These are phyloP conservation scores for Eragrostis tef DNA, from an alignment of 202 grass and related monocot species.

Conservation along the genomic window DNA sequence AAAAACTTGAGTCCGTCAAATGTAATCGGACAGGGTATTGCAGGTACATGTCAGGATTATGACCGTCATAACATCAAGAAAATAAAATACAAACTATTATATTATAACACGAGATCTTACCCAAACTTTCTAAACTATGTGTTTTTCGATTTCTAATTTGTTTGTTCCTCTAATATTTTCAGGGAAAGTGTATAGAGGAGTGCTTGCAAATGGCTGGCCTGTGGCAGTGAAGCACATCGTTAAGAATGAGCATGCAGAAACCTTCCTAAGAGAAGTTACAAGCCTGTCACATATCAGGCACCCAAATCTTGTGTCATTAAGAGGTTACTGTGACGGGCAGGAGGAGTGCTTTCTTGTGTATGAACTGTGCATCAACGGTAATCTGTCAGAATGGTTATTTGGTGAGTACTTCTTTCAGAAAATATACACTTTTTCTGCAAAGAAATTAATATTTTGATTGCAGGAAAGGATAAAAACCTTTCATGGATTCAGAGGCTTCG, in stretches of 20 bases:
- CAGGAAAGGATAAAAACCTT: slow-evolving; percentile 70
- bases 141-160: slow-evolving; percentile 19
- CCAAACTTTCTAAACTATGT: background rate
- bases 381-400: slow-evolving; percentile 81
- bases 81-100: slow-evolving; percentile 6
- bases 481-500: slow-evolving; percentile 66
- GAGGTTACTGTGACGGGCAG: slow-evolving; percentile 62
- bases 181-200: slow-evolving; percentile 77
- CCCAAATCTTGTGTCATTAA: slow-evolving; percentile 68
- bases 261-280: slow-evolving; percentile 73
- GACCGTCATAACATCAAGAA: slow-evolving; percentile 6
- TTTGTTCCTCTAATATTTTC: slow-evolving; percentile 35
- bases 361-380: slow-evolving; percentile 64
- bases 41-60: slow-evolving; percentile 47
- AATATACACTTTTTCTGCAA: background rate
- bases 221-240: slow-evolving; percentile 76
- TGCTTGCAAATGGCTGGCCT: slow-evolving; percentile 66
- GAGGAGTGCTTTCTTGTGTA: slow-evolving; percentile 75
- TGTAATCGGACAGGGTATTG: slow-evolving; percentile 68
- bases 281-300: slow-evolving; percentile 69
- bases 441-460: slow-evolving; percentile 27
- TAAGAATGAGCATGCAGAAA: slow-evolving; percentile 69
- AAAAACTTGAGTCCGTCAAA: slow-evolving; percentile 53
- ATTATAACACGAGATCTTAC: background rate
- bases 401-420: slow-evolving; percentile 48